phyloP scores from a whole-genome alignment of 2,329 filamentous ascomycete genomes.

The Knufia petricola region DNA sequence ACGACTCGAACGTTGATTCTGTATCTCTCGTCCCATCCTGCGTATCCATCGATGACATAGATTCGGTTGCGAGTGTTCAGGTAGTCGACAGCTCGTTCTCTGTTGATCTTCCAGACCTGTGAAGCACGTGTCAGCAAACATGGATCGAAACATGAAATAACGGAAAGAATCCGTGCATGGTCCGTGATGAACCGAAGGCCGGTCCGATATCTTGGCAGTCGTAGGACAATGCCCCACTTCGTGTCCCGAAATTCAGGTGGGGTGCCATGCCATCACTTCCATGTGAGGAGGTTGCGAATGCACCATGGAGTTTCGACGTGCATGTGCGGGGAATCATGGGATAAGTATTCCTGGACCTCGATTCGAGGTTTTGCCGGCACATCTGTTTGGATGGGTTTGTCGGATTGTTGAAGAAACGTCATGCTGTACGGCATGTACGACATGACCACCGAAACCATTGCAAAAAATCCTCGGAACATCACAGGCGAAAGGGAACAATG shows the following conservation, averaged over 20 bases:
- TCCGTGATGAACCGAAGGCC: constrained; percentile 3
- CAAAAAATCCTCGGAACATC: constrained; percentile 1
- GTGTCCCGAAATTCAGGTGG: not conserved
- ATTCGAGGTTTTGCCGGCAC: not conserved
- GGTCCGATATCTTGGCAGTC: not conserved
- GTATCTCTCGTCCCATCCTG: constrained; percentile 98
- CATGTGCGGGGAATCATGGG: constrained; percentile 5
- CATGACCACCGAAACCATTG: not conserved
- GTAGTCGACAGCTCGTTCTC: constrained; percentile 97
- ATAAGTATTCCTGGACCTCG: not conserved
- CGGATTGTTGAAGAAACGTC: not conserved
- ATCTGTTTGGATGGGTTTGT: not conserved
- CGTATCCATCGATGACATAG: constrained; percentile 95
- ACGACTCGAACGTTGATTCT: constrained; percentile 94
- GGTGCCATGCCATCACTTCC: not conserved
- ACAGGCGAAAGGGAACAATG: not conserved
- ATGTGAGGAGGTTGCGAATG: not conserved
- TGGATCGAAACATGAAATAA: too few species aligned
- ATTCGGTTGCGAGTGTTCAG: constrained; percentile 98
- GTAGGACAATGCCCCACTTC: not conserved
- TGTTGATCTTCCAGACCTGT: constrained; percentile 99
- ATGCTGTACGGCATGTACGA: not conserved
- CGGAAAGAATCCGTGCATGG: constrained; percentile 3
- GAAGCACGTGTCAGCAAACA: constrained; percentile 11
- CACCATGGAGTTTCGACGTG: not conserved